Base-by-base conservation (phyloP, 2,329 filamentous ascomycete species). In the Aaosphaeria pasadenensis region DNA sequence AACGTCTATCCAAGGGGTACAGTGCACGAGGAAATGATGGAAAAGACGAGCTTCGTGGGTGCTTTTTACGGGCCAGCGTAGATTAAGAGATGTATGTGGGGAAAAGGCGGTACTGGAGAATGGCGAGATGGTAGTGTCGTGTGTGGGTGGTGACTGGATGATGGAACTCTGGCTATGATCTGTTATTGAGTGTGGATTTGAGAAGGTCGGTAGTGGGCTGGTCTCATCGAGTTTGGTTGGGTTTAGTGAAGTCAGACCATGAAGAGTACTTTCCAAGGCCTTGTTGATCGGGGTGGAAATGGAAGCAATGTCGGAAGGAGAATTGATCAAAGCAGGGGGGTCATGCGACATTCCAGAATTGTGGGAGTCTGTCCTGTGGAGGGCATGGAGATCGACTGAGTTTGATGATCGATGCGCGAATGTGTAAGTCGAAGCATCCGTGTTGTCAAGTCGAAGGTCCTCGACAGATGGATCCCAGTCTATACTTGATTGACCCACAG, bases 21-120 rank as follows among this genome's bases (percentile, higher is more conserved):
- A 66, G 42, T 60, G 50, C 4, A 63, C 55, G 11, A 66, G 59
- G 48, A 61, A 66, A 43, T 66, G 61, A 42, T 66, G 62, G 11
- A 64, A 46, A 5, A 64, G 55, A 6, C 55, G 50, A 11, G 57
- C 62, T 47, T 65, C 62, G 32, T 60, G 58, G 13, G 54, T 49
- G 30, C 51, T 59, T 6, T 47, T 53, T 7, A 63, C 60, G 3
- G 62, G 62, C 62, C 62, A 65, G 4, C 51, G 51, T 6, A 56
- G 46, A 17, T 43, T 46, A 24, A 63, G 46, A 2, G 54, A 50
- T 3, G 60, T 54, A 9, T 50, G 59, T 4, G 60, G 56, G 39
- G 58, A 60, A 42, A 65, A 65, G 1, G 58, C 51, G 6, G 59
- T 57, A 7, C 53, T 59, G 11, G 57, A 60, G 42, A 59, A 63